Base-by-base conservation (phyloP, 148 eudicot species). In the Rhododendron mucronatum region DNA sequence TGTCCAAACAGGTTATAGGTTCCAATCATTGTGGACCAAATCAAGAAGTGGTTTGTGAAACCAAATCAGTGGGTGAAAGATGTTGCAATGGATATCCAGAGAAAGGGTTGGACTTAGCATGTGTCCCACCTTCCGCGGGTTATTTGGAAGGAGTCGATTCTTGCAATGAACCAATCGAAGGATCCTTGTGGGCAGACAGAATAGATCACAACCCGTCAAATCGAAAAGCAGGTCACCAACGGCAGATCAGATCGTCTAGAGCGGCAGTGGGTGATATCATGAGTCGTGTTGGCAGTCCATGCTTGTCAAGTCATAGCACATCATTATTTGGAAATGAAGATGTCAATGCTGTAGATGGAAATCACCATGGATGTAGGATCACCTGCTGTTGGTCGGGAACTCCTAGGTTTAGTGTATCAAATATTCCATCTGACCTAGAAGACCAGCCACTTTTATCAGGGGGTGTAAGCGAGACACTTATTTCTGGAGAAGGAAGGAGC, bases 351-450 rank as follows among this genome's bases (percentile, higher is more conserved):
- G 76, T 91, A 57, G 92, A 92, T 18, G 84, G 78, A 15, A 85
- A 89, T 75, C 88, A 89, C 50, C 89, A 83, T 80, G 99, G 98
- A 73, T 97, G 95, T 89, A 94, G 95, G 69, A 87, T 95, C 85
- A 91, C 96, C 74, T 91, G 94, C 59, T 97, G 99, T 86, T 97
- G 96, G 96, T 92, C 98, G 47, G 93, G 94, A 85, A 92, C 95
- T 8, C 93, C 95, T 5, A 91, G 91, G 81, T 91, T 89, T 15
- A 88, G 93, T 88, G 94, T 87, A 75, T 30, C 92, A 7, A 85
- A 87, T 81, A 88, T 89, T 80, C 88, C 88, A 74, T 90, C 89
- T 86, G 91, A 92, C 86, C 88, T 81, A 16, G 99, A 95, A 89
- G 95, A 89, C 55, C 92, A 83, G 73, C 97, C 98, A 35, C 86